Base-by-base conservation (phyloP, 2,329 filamentous ascomycete genomes). In the Cadophora sp. region DNA sequence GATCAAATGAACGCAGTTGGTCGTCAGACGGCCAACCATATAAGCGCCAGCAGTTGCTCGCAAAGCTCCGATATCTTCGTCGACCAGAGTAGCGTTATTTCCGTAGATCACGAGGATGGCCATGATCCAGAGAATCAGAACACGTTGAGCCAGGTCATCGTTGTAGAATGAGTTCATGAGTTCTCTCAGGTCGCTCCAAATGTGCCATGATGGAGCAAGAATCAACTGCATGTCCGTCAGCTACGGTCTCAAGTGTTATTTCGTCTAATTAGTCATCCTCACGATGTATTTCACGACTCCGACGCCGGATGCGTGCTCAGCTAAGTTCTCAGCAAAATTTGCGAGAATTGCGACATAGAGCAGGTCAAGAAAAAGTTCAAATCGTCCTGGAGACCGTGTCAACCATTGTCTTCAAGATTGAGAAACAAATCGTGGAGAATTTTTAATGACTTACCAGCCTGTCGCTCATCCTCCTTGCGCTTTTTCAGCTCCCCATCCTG, bases 131-230 rank as follows among this genome's bases (percentile, higher is more conserved):
- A 84, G 77, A 62, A 84, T 81, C 30, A 82, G 72, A 36, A 82
- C 71, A 8, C 83, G 80, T 71, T 84, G 83, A 1, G 79, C 68
- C 22, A 84, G 71, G 69, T 84, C 83, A 67, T 84, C 83, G 62
- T 81, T 83, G 73, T 84, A 84, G 74, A 83, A 84, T 8, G 81
- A 82, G 73, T 84, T 84, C 81, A 84, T 84, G 65, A 84, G 76
- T 73, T 84, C 82, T 67, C 82, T 80, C 20, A 83, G 76, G 67
- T 84, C 83, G 48, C 77, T 79, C 83, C 82, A 84, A 59, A 84
- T 80, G 67, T 84, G 80, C 82, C 82, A 84, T 64, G 82, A 81
- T 11, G 81, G 81, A 8, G 81, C 77, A 45, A 83, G 81, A 45
- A 83, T 81, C 53, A 84, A 78, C 68, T 70, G 8, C 20, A n/a